Evolutionary conservation across 169 alveolate genomes (phyloP), one percentile per base, ranked within the genome.

Genomic region (Blepharisma undulans): DNA sequence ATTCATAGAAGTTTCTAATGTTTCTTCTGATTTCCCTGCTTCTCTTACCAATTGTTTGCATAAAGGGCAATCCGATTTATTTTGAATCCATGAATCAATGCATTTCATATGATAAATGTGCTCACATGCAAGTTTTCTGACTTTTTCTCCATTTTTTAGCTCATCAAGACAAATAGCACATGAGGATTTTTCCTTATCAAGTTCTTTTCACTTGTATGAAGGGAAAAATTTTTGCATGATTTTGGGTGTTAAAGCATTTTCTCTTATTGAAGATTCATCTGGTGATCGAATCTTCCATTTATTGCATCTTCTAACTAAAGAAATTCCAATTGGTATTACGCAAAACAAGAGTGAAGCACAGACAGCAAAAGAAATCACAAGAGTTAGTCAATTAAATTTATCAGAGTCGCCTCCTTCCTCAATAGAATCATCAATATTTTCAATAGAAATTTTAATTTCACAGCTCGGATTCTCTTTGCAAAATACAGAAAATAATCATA

Each of bases 91-190:
- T 18, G 61, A 33, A 4, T 86, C 91, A 10, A 86, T 71, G 27
- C 91, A 86, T 60, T 86, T 27, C 34, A 85, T 27, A 72, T 86
- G 91, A 72, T 29, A 86, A 60, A 60, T 21, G 29, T 86, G 91
- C 36, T 86, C 72, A 34, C 91, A 86, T 21, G 72, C 48, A 12
- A 86, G 85, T 66, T 66, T 27, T 71, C 84, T 86, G 34, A 82
- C 89, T 0, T 82, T 36, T 25, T 81, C 86, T 16, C 87, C 84
- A 36, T 71, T 72, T 71, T 78, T 33, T 85, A 92, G 90, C 34
- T 90, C 93, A 21, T 86, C 89, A 1, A 90, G 77, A 48, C 93
- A 90, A 3, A 90, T 86, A 1, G 81, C 29, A 27, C 93, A 90
- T 61, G 32, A 72, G 0, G 33, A 66, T 18, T 29, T 72, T 36